phyloP scores from a whole-genome alignment of 768 basidiomycete genomes.

The Pisolithus microcarpus region DNA sequence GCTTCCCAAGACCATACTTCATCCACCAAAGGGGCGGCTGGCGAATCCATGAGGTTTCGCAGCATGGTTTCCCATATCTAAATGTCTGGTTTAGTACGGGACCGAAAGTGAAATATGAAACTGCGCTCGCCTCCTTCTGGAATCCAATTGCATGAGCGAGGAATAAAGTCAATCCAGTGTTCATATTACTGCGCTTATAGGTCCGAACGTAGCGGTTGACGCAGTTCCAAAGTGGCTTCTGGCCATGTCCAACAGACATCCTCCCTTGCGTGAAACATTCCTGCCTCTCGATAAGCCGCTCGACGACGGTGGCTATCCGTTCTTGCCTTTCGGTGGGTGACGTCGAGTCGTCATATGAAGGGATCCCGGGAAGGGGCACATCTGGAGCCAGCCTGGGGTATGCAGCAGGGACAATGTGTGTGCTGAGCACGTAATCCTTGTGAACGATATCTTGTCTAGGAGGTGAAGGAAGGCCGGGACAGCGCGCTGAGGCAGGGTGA shows the following conservation, averaged over 20 bases:
- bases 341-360: slow-evolving; percentile 4
- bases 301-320: slow-evolving; percentile 7
- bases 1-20: slow-evolving; percentile 82
- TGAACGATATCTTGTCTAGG: slow-evolving; percentile 16
- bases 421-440: slow-evolving; percentile 18
- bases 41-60: slow-evolving; percentile 39
- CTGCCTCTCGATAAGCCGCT: slow-evolving; percentile 15
- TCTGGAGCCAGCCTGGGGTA: slow-evolving; percentile 21
- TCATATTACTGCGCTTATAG: slow-evolving; percentile 6
- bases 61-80: slow-evolving; percentile 80
- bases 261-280: slow-evolving; percentile 6
- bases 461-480: slow-evolving; percentile 15
- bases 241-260: slow-evolving; percentile 11
- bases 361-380: slow-evolving; percentile 16
- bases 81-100: not conserved
- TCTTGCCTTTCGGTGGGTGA: slow-evolving; percentile 7
- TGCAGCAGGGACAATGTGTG: slow-evolving; percentile 25
- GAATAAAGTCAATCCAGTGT: slow-evolving; percentile 56
- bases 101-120: not conserved
- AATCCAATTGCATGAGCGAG: slow-evolving; percentile 84
- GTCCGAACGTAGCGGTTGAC: slow-evolving; percentile 59
- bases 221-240: slow-evolving; percentile 55
- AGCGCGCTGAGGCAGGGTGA: slow-evolving; percentile 7
- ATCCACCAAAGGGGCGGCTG: slow-evolving; percentile 41
- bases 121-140: slow-evolving; percentile 63